Conservation (phyloP, 164 flowering plant genomes). For the Kalanchoe fedtschenkoi region DNA sequence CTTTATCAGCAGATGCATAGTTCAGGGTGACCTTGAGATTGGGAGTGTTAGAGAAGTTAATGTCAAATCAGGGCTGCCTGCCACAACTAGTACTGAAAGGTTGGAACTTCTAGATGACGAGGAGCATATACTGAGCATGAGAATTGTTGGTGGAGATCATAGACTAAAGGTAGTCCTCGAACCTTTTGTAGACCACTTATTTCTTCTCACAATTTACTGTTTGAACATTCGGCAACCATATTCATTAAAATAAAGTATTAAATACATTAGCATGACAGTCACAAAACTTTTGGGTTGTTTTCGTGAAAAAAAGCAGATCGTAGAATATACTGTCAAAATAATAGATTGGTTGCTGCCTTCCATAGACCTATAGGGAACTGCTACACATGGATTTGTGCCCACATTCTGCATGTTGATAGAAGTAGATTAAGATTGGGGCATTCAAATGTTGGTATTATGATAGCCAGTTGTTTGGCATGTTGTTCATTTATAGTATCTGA, state of each 20-base stretch:
- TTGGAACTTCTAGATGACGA: constrained; percentile 8
- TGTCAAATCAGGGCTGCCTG: constrained; percentile 8
- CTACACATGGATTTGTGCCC: not conserved
- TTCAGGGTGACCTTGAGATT: constrained; percentile 7
- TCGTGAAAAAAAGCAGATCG: not conserved
- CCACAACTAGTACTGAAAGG: constrained; percentile 8
- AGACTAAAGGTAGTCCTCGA: not conserved
- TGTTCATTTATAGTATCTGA: not conserved
- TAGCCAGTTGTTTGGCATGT: not conserved
- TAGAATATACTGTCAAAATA: not conserved
- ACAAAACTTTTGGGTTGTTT: not conserved
- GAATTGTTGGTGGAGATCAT: constrained; percentile 8
- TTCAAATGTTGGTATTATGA: not conserved
- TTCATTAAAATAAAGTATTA: not conserved
- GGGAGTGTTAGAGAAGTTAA: constrained; percentile 9
- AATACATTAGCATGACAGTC: not conserved
- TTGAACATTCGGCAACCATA: too few species aligned
- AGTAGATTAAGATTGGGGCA: not conserved
- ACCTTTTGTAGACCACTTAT: not conserved
- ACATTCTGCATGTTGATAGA: not conserved
- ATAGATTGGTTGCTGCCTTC: not conserved
- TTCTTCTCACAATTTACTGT: not conserved
- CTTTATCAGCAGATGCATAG: constrained; percentile 7
- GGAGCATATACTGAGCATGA: constrained; percentile 1
- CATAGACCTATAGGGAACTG: not conserved